Percentiles rank a stretch among this genome's conserved stretches.
Evolutionary conservation across 2,329 filamentous ascomycete species (phyloP).

Genomic region (Colletotrichum nymphaeae): DNA sequence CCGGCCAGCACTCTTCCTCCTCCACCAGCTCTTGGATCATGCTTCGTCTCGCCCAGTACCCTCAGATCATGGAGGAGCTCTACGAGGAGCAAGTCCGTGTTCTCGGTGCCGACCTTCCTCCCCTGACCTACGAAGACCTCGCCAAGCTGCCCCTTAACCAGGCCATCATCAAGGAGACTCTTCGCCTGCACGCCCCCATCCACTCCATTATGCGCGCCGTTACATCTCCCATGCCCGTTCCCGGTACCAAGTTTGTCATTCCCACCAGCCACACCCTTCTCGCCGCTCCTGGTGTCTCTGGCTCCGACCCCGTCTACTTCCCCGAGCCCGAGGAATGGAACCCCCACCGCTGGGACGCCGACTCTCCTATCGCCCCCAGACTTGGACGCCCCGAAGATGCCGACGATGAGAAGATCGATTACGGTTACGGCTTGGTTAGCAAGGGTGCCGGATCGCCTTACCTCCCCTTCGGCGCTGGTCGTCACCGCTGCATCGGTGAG

Average conservation of each 20-base stretch:
- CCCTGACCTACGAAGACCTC: conserved; percentile 81
- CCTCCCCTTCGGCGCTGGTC: conserved; percentile 91
- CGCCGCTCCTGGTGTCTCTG: conserved; percentile 85
- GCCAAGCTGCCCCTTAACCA: conserved; percentile 83
- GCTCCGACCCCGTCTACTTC: conserved; percentile 79
- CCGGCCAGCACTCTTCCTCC: conserved; percentile 89
- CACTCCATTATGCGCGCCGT: conserved; percentile 95
- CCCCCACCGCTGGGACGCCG: conserved; percentile 88
- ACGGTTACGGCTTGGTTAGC: conserved; percentile 92
- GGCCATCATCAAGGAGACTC: conserved; percentile 90
- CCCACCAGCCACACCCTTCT: conserved; percentile 85
- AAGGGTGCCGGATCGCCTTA: conserved; percentile 93
- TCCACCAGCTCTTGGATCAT: conserved; percentile 89
- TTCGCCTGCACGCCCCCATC: conserved; percentile 91
- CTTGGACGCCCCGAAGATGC: conserved; percentile 57
- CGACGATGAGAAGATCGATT: conserved; percentile 83
- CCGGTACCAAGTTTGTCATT: conserved; percentile 85
- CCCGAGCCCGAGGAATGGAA: conserved; percentile 87
- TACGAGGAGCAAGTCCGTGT: conserved; percentile 82
- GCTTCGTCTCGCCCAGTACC: conserved; percentile 80
- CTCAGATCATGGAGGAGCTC: conserved; percentile 83
- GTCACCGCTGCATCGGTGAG: conserved; percentile 96
- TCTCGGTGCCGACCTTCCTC: conserved; percentile 80
- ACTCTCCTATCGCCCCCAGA: conserved; percentile 65
- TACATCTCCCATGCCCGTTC: conserved; percentile 86